Evolutionary conservation across 352 stramenopile genomes (phyloP).

Genomic region (Chrysophaeum taylorii): DNA sequence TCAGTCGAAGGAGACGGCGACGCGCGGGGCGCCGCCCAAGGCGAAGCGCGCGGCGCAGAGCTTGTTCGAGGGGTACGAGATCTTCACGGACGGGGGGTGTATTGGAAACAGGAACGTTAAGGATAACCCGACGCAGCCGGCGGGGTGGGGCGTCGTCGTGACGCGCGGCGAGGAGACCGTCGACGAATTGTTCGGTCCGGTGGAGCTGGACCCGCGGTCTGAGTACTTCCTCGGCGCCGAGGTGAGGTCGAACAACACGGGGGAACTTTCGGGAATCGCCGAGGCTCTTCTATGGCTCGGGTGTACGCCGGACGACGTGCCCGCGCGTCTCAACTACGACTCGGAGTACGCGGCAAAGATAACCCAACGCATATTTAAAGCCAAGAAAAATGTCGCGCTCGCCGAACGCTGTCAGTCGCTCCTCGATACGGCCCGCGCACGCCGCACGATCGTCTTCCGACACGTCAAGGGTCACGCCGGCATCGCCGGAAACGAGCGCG

Average conservation of each 20-base stretch:
- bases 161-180: background rate
- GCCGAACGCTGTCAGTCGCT: background rate
- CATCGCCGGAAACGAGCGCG: slow-evolving; percentile 7
- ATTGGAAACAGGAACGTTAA: background rate
- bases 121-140: background rate
- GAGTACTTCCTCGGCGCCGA: background rate
- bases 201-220: background rate
- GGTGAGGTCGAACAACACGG: slow-evolving; percentile 5
- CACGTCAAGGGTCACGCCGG: slow-evolving; percentile 15
- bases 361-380: background rate
- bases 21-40: background rate
- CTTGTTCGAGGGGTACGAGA: background rate
- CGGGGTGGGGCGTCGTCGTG: slow-evolving; percentile 3
- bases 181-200: background rate
- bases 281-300: slow-evolving; percentile 2
- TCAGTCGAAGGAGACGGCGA: background rate
- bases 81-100: slow-evolving; percentile 12
- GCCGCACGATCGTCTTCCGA: background rate
- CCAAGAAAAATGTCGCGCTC: background rate
- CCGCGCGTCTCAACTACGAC: background rate
- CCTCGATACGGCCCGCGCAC: background rate
- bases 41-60: background rate
- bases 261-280: background rate
- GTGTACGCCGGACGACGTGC: background rate
- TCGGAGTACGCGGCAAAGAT: slow-evolving; percentile 10